Percentiles rank a stretch among this genome's conserved stretches.
Conservation (phyloP, 768 basidiomycete species). For the Rhizopogon vinicolor region DNA sequence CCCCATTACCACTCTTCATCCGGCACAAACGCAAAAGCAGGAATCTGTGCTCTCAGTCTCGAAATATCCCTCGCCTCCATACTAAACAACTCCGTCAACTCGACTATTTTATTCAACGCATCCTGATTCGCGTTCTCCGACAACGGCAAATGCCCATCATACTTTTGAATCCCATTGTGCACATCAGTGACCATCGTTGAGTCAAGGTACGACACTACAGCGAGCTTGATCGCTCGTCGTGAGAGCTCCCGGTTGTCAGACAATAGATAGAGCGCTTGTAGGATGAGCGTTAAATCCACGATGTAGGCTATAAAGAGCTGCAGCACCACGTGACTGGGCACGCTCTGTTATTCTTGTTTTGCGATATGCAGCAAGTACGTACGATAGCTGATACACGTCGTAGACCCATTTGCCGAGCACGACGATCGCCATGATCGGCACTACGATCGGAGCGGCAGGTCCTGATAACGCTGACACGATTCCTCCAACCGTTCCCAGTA, state of each 20-base stretch:
- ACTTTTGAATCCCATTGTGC: not conserved
- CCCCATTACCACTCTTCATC: not conserved
- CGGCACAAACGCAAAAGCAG: not conserved
- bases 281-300: conserved; percentile 18
- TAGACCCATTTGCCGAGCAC: not conserved
- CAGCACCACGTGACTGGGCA: conserved; percentile 2
- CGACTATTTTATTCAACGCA: not conserved
- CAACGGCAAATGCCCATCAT: not conserved
- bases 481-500: not conserved
- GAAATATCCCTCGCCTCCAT: not conserved
- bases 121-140: not conserved
- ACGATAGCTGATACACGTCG: not conserved
- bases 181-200: not conserved
- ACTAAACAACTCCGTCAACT: not conserved
- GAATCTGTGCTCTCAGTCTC: not conserved
- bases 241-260: not conserved
- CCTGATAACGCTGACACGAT: not conserved
- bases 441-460: not conserved
- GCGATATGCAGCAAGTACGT: not conserved
- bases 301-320: conserved; percentile 20
- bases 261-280: conserved; percentile 15
- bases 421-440: not conserved
- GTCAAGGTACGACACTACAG: not conserved
- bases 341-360: not conserved
- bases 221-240: not conserved